These are phyloP conservation scores for Fomes fomentarius DNA, from an alignment of 1,284 basidiomycete species.

Conservation along the genomic window DNA sequence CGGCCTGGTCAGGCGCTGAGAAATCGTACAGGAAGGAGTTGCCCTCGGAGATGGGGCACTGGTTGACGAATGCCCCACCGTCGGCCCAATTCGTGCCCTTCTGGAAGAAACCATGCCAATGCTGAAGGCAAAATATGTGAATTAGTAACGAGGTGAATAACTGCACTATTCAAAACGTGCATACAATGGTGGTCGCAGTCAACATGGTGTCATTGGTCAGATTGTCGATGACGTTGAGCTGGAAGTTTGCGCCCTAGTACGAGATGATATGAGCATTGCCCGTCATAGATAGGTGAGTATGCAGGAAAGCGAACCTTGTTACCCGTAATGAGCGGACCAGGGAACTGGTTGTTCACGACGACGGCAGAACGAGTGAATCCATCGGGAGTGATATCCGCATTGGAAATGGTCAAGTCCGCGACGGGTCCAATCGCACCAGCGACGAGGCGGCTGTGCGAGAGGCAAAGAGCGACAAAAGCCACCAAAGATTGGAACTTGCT, in stretches of 20 bases:
- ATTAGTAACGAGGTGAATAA: no score
- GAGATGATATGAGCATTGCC: background rate
- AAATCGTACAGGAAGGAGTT: constrained; percentile 48
- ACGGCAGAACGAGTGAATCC: constrained; percentile 21
- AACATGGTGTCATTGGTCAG: constrained; percentile 37
- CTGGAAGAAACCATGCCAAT: constrained; percentile 44
- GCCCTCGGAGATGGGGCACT: constrained; percentile 54
- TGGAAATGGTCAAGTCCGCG: constrained; percentile 21
- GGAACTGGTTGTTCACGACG: constrained; percentile 2
- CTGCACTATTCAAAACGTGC: constrained; percentile 11
- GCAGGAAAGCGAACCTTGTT: constrained; percentile 21
- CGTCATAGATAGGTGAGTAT: background rate
- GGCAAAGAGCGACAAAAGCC: constrained; percentile 3
- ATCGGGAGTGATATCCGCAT: constrained; percentile 26
- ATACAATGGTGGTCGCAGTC: constrained; percentile 39
- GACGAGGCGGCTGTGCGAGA: background rate
- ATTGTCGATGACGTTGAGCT: constrained; percentile 39
- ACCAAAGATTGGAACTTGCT: constrained; percentile 4
- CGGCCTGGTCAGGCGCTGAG: constrained; percentile 36
- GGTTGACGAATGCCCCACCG: constrained; percentile 42
- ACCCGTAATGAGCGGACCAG: constrained; percentile 32
- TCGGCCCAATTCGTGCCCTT: constrained; percentile 38
- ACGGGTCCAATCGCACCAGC: constrained; percentile 19
- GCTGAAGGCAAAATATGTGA: constrained; percentile 16
- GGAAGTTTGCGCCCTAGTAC: constrained; percentile 33